Evolutionary conservation across 1,139 yeast species (phyloP).

Genomic region (Blastobotrys illinoisensis): DNA sequence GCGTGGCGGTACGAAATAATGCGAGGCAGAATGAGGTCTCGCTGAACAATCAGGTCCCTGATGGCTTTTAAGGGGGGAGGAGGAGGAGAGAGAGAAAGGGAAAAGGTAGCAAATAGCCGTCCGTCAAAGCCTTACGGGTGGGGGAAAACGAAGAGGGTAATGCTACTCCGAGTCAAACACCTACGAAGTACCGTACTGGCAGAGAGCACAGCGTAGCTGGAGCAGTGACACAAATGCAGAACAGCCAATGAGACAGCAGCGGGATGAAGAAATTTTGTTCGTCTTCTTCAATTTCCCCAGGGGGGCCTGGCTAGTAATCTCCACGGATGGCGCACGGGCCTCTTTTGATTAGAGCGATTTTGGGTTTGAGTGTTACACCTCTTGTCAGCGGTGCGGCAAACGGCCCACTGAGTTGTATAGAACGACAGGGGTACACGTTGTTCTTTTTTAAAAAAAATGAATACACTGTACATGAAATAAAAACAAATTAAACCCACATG

Average conservation of each 20-base stretch:
- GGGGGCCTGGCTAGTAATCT: not conserved
- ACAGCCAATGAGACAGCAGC: not conserved
- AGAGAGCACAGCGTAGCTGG: not conserved
- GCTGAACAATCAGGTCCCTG: not conserved
- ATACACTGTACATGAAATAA: not conserved
- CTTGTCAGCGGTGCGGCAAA: not conserved
- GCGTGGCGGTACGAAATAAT: not conserved
- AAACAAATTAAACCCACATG: not conserved
- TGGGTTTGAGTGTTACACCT: not conserved
- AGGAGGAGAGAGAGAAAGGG: not conserved
- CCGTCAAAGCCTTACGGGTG: not conserved
- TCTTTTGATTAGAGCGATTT: not conserved
- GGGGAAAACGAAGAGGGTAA: not conserved
- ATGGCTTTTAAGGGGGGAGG: not conserved
- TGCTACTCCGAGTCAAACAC: not conserved
- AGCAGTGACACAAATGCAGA: not conserved
- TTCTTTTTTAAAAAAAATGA: not conserved
- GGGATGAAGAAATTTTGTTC: not conserved
- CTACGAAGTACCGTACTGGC: not conserved
- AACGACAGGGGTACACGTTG: not conserved
- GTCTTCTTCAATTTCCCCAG: not conserved
- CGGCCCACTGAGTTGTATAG: not conserved
- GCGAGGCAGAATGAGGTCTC: not conserved
- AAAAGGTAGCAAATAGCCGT: not conserved
- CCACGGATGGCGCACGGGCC: not conserved